A percentile compares a stretch with the other conserved stretches of the same genome.
Conservation (phyloP, 2,329 filamentous ascomycete genomes). For the Gaeumannomyces tritici region DNA sequence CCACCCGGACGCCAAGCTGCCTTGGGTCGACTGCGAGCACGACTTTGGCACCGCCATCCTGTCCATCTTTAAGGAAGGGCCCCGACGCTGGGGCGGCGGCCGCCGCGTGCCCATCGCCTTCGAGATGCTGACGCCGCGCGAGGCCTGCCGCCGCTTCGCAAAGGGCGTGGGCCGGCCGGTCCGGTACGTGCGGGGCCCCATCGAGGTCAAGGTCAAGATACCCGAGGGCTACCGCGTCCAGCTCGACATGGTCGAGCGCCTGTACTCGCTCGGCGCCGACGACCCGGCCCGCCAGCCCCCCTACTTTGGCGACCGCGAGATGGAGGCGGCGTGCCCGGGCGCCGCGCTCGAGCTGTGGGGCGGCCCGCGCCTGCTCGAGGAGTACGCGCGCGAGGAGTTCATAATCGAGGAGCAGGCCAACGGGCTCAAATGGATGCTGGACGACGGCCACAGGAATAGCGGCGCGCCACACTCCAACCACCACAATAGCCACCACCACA, state of each 20-base stretch:
- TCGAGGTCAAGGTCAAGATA: slow-evolving; percentile 78
- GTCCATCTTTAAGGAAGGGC: slow-evolving; percentile 91
- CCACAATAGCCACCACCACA: slow-evolving; percentile 6
- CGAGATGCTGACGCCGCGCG: slow-evolving; percentile 72
- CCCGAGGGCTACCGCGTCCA: slow-evolving; percentile 84
- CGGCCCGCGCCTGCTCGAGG: slow-evolving; percentile 80
- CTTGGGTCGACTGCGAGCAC: slow-evolving; percentile 94
- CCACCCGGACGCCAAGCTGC: slow-evolving; percentile 77
- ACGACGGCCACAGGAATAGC: slow-evolving; percentile 38
- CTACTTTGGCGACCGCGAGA: slow-evolving; percentile 48
- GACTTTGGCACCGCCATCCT: slow-evolving; percentile 87
- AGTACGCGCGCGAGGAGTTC: slow-evolving; percentile 92
- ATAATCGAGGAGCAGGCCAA: slow-evolving; percentile 92
- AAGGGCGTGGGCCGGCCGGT: slow-evolving; percentile 70
- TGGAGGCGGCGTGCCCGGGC: slow-evolving; percentile 57
- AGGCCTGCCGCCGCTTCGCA: slow-evolving; percentile 74
- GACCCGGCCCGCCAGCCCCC: slow-evolving; percentile 49
- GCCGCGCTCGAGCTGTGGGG: slow-evolving; percentile 82
- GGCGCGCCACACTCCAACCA: slow-evolving; percentile 17
- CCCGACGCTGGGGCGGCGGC: slow-evolving; percentile 67
- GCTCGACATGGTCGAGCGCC: slow-evolving; percentile 57
- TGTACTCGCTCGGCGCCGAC: slow-evolving; percentile 42
- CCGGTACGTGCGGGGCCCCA: slow-evolving; percentile 65
- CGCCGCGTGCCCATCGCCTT: slow-evolving; percentile 79
- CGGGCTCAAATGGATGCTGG: slow-evolving; percentile 83